A percentile compares a stretch with the other conserved stretches of the same genome.
Conservation (phyloP, 1,139 yeast genomes). For the Diutina siamensis region DNA sequence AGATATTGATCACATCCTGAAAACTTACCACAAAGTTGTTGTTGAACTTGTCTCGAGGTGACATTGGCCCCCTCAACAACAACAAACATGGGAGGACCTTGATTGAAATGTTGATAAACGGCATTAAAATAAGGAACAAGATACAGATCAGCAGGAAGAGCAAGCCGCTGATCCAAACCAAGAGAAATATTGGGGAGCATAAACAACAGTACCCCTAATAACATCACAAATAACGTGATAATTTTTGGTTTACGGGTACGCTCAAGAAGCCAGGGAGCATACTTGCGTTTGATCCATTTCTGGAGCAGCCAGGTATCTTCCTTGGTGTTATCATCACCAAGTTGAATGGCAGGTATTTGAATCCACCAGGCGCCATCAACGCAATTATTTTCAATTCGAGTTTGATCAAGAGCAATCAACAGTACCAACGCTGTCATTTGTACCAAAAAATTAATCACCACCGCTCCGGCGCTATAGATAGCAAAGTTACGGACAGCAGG, state of each 20-base stretch:
- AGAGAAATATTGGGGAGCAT: slow-evolving; percentile 56
- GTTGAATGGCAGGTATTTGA: slow-evolving; percentile 9
- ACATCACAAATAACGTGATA: slow-evolving; percentile 40
- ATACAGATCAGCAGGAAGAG: slow-evolving; percentile 76
- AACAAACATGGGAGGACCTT: slow-evolving; percentile 88
- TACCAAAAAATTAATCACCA: slow-evolving; percentile 59
- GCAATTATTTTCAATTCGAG: slow-evolving; percentile 45
- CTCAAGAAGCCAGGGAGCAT: slow-evolving; percentile 50
- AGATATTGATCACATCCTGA: slow-evolving; percentile 75
- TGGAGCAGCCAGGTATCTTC: slow-evolving; percentile 18
- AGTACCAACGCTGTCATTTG: slow-evolving; percentile 80
- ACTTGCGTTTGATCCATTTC: slow-evolving; percentile 15
- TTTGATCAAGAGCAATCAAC: slow-evolving; percentile 56
- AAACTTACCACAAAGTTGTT: slow-evolving; percentile 75
- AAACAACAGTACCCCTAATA: slow-evolving; percentile 60
- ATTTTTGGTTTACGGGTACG: slow-evolving; percentile 37
- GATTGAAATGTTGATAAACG: slow-evolving; percentile 57
- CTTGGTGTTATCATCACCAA: slow-evolving; percentile 8
- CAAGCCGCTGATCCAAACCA: slow-evolving; percentile 84
- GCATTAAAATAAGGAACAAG: slow-evolving; percentile 72
- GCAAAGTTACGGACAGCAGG: slow-evolving; percentile 96
- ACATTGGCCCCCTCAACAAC: slow-evolving; percentile 59
- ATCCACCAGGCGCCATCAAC: slow-evolving; percentile 47
- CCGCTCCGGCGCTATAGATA: slow-evolving; percentile 78
- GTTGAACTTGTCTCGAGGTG: slow-evolving; percentile 51